These are phyloP conservation scores for Alternaria postmessia DNA, from an alignment of 2,329 filamentous ascomycete species.

Conservation along the genomic window DNA sequence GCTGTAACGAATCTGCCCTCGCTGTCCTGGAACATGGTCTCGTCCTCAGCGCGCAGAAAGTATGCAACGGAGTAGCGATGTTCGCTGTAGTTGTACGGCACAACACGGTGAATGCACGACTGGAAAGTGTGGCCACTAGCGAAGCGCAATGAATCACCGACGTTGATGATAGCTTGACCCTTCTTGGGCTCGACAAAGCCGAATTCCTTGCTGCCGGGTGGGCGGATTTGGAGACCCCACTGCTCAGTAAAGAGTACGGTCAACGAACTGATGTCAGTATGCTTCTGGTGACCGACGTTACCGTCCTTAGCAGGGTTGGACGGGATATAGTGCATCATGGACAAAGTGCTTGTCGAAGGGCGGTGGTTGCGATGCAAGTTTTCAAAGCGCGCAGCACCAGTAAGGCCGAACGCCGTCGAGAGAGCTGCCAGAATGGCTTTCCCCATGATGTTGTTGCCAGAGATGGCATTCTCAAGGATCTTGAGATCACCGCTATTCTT, in stretches of 20 bases:
- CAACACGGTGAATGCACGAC: conserved; percentile 66
- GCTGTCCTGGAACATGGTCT: conserved; percentile 64
- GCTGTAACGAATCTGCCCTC: conserved; percentile 64
- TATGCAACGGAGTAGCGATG: conserved; percentile 68
- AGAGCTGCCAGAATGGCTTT: conserved; percentile 60
- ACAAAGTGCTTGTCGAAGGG: conserved; percentile 42
- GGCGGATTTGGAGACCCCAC: conserved; percentile 66
- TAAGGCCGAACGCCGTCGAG: conserved; percentile 36
- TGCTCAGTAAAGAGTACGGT: conserved; percentile 60
- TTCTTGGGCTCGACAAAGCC: conserved; percentile 59
- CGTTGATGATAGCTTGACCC: conserved; percentile 64
- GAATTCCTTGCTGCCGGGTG: conserved; percentile 55
- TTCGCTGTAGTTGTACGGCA: conserved; percentile 61
- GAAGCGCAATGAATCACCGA: conserved; percentile 67
- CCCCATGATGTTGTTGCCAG: conserved; percentile 40
- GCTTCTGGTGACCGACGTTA: conserved; percentile 43
- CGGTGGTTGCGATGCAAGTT: conserved; percentile 44
- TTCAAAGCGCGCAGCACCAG: conserved; percentile 38
- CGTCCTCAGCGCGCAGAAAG: conserved; percentile 65
- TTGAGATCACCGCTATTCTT: conserved; percentile 41
- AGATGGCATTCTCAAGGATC: conserved; percentile 39
- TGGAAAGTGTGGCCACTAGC: conserved; percentile 62
- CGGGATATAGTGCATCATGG: conserved; percentile 48
- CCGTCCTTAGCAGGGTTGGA: conserved; percentile 29
- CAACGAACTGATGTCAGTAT: conserved; percentile 44